phyloP scores from a whole-genome alignment of 192 early-diverging fungal genomes.

The Rhizophagus prolifer region DNA sequence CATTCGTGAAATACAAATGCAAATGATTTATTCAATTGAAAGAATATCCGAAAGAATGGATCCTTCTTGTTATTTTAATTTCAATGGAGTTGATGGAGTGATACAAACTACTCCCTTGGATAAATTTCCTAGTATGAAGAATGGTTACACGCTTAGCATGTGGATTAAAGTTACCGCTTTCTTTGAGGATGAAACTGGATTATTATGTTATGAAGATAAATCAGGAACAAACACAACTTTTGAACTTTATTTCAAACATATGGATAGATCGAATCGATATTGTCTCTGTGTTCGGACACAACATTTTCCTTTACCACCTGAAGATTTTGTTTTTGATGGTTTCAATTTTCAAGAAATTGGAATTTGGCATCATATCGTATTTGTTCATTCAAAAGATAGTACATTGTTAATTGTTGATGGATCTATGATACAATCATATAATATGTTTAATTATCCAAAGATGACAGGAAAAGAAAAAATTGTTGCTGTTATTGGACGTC shows the following conservation, averaged over 20 bases:
- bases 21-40: constrained; percentile 49
- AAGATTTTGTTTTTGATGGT: constrained; percentile 45
- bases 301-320: constrained; percentile 39
- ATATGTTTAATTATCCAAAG: constrained; percentile 43
- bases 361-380: constrained; percentile 45
- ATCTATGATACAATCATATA: constrained; percentile 41
- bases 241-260: constrained; percentile 44
- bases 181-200: constrained; percentile 40
- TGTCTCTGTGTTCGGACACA: constrained; percentile 44
- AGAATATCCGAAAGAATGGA: constrained; percentile 45
- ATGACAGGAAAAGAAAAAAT: constrained; percentile 38
- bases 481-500: constrained; percentile 38
- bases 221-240: constrained; percentile 40
- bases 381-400: constrained; percentile 40
- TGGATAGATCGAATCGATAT: constrained; percentile 41
- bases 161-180: constrained; percentile 45
- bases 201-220: constrained; percentile 44
- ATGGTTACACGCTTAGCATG: constrained; percentile 44
- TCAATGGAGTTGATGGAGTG: constrained; percentile 40
- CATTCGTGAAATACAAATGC: constrained; percentile 43
- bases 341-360: constrained; percentile 42
- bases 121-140: constrained; percentile 36
- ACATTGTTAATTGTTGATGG: constrained; percentile 46
- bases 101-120: constrained; percentile 39
- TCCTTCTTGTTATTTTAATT: constrained; percentile 44